A percentile compares a stretch with the other conserved stretches of the same genome.
Evolutionary conservation across 192 early-diverging fungal species (phyloP).

Genomic region (Dissophora globulifera): DNA sequence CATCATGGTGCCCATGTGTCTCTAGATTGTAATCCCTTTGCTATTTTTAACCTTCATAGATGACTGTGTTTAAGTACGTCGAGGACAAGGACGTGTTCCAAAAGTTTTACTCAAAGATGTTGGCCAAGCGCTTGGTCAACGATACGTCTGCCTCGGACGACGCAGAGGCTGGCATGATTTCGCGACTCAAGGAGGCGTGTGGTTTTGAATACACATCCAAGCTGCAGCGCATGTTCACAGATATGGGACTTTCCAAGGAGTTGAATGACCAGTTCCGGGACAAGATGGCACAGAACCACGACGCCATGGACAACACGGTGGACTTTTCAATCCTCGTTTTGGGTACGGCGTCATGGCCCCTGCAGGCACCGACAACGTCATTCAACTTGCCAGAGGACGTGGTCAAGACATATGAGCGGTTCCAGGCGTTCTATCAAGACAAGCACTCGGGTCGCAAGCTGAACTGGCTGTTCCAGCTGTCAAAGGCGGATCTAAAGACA

Average conservation of each 20-base stretch:
- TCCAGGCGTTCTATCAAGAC: constrained; percentile 87
- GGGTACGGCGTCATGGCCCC: constrained; percentile 90
- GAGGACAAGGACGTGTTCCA: constrained; percentile 99
- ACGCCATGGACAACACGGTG: constrained; percentile 37
- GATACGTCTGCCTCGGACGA: constrained; percentile 90
- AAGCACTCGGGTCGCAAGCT: constrained; percentile 92
- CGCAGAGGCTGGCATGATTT: constrained; percentile 94
- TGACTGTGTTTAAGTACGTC: constrained; percentile 96
- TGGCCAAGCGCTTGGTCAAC: constrained; percentile 94
- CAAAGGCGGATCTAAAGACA: constrained; percentile 93
- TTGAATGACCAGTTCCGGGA: constrained; percentile 88
- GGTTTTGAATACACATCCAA: constrained; percentile 96
- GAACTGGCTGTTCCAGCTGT: constrained; percentile 94
- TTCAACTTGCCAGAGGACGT: constrained; percentile 93
- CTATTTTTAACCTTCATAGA: no score
- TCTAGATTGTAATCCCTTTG: no score
- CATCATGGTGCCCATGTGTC: no score
- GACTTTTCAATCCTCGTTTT: constrained; percentile 92
- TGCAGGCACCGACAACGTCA: constrained; percentile 77
- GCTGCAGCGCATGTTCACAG: constrained; percentile 95
- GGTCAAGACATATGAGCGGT: constrained; percentile 84
- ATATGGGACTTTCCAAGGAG: constrained; percentile 92
- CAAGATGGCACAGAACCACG: constrained; percentile 52
- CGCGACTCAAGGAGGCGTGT: constrained; percentile 90
- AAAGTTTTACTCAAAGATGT: constrained; percentile 93